Percentiles rank a stretch among this genome's conserved stretches.
Conservation (phyloP, 441 rosid genomes). For the Pelargonium fulgidum region DNA sequence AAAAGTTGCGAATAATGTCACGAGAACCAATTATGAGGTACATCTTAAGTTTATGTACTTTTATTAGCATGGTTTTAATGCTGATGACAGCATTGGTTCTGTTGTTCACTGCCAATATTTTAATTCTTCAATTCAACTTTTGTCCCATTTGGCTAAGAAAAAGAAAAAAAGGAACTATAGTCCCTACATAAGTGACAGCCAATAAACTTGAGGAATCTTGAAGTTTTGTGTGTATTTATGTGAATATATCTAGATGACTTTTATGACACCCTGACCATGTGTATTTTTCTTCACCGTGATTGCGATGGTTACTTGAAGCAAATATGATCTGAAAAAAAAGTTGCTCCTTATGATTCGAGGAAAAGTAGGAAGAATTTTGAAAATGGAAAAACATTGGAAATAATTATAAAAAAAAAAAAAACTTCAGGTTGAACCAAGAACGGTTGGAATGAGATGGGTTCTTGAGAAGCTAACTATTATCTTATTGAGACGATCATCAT, state of each 20-base stretch:
- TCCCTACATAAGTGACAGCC: too few relatives aligned
- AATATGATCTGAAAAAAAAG: background rate
- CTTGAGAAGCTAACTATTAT: background rate
- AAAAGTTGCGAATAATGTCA: constrained; percentile 31
- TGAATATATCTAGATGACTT: background rate
- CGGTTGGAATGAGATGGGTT: background rate
- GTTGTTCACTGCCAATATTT: background rate
- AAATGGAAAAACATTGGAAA: too few relatives aligned
- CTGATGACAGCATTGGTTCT: background rate
- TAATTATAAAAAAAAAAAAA: background rate
- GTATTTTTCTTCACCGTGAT: too few relatives aligned
- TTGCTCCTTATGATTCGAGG: background rate
- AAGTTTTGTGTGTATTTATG: background rate
- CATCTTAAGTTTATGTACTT: background rate
- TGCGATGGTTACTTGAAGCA: background rate
- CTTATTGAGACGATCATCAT: background rate
- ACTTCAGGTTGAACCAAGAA: background rate
- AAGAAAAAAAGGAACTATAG: background rate
- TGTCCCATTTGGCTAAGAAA: background rate
- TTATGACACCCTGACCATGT: background rate
- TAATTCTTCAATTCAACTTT: background rate
- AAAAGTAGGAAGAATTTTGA: background rate
- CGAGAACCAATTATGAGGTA: constrained; percentile 52
- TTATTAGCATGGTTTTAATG: background rate
- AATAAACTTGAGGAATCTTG: too few relatives aligned